Base-by-base conservation (phyloP, 2,329 filamentous ascomycete genomes). In the Fonsecaea erecta region DNA sequence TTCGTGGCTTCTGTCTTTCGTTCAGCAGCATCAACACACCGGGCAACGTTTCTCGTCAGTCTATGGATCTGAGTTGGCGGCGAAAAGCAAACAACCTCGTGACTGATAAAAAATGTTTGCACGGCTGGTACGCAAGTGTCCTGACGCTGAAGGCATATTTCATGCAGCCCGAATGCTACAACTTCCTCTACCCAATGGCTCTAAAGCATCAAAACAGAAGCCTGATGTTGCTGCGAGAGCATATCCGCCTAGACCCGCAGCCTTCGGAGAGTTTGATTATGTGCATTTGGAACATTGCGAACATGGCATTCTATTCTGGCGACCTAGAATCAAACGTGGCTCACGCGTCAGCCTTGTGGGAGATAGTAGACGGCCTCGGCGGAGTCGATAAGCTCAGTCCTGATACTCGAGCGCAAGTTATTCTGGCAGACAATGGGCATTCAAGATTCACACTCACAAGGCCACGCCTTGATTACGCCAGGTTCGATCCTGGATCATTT, bases 61-160 rank as follows among this genome's bases (percentile, higher is more conserved):
- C 48, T 14, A 46, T 54, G 21, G 34, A 60, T 30, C 18, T 37
- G 9, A 35, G 48, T 26, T 54, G 55, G 46, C 62, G 53, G 7
- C 18, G 28, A 12, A 34, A 28, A 30, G 54, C 48, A n/a, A 60
- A 52, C 12, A 34, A 51, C 9, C 48, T 64, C 8, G 48, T 60
- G 14, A 35, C 34, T 0, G 62, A 64, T 28, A 53, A 60, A n/a
- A 60, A 64, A 28, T 60, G 54, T 43, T 30, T 64, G 12, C 56
- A 64, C 53, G 62, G 62, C 46, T 64, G 62, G 62, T 64, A 54
- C 18, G 62, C 62, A 14, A 58, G 53, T 26, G 62, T 60, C 16
- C 40, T 64, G n/a, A 64, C 48, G 24, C 26, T 64, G 14, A 64
- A 58, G 26, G 55, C 62, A 9, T 18, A 52, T 30, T 64, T 53